Evolutionary conservation across 768 basidiomycete genomes (phyloP), one percentile per base, ranked within the genome.

Genomic region (Inosperma sp.): DNA sequence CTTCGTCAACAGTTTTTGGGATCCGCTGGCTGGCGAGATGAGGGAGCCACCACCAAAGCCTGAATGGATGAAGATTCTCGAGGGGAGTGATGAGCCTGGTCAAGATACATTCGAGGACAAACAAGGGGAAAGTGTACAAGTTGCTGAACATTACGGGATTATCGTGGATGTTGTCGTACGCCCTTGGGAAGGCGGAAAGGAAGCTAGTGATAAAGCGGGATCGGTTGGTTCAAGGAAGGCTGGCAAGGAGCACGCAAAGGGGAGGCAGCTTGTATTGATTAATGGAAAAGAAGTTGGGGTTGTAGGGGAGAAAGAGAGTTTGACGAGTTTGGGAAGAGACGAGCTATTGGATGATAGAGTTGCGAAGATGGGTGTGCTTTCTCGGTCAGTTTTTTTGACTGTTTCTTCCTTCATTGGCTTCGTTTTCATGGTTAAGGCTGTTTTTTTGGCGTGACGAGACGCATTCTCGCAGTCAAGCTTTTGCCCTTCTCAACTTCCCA

Each of bases 21-120:
- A 95, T 66, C 93, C 93, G 8, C 70, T 95, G 54, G 87, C 86
- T 21, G 86, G 84, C 13, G 81, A 84, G 68, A 75, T 72, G 48
- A 76, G 76, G 37, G 72, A 70, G 14, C 78, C 82, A 4, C 79
- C 81, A 51, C 70, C 76, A 29, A 83, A 79, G 55, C 88, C 93
- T 7, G 69, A 68, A 37, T 95, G 94, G 93, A 69, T 88, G 52
- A 77, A 82, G 59, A 80, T 81, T 48, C 48, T 66, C 50, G 78
- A 83, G 58, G 82, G 80, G 44, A 34, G 56, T 50, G 61, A 64
- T 56, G 49, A 57, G 33, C 53, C 57, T 41, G 39, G 25, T 12
- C 3, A 7, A 12, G 39, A 41, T 14, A 23, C 19, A 7, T 13
- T 21, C 13, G 25, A 41, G 21, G 21, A 22, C 4, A 23, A 19